Evolutionary conservation across 148 eudicot genomes (phyloP).

Genomic region (Chenopodium suecicum): DNA sequence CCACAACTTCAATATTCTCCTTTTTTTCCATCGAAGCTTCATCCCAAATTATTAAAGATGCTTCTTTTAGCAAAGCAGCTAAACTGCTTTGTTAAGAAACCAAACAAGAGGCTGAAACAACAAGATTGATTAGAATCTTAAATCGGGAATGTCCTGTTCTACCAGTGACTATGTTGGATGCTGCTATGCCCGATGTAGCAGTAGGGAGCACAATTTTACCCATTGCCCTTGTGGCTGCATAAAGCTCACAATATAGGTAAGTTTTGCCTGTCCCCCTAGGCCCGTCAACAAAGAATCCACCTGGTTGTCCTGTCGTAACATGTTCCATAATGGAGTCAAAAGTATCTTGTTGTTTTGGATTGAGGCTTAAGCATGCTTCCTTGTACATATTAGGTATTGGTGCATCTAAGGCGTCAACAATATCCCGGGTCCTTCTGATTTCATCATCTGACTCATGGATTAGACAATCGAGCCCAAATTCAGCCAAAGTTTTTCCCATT

Average conservation of each 20-base stretch:
- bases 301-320: not conserved
- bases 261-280: constrained; percentile 7
- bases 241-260: constrained; percentile 8
- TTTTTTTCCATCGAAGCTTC: not conserved
- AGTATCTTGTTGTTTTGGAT: not conserved
- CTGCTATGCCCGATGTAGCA: not conserved
- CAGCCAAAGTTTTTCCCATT: not conserved
- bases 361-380: not conserved
- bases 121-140: not conserved
- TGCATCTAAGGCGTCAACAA: not conserved
- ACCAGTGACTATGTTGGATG: not conserved
- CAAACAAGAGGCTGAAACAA: not conserved
- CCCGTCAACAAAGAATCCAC: not conserved
- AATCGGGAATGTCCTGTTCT: not conserved
- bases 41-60: not conserved
- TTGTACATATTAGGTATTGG: not conserved
- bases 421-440: not conserved
- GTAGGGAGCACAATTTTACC: no score
- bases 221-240: not conserved
- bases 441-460: no score
- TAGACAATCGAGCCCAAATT: not conserved
- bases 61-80: not conserved
- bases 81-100: not conserved
- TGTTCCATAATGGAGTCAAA: not conserved
- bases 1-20: not conserved